phyloP scores from a whole-genome alignment of 1,284 basidiomycete species.

The Inonotus hispidus region DNA sequence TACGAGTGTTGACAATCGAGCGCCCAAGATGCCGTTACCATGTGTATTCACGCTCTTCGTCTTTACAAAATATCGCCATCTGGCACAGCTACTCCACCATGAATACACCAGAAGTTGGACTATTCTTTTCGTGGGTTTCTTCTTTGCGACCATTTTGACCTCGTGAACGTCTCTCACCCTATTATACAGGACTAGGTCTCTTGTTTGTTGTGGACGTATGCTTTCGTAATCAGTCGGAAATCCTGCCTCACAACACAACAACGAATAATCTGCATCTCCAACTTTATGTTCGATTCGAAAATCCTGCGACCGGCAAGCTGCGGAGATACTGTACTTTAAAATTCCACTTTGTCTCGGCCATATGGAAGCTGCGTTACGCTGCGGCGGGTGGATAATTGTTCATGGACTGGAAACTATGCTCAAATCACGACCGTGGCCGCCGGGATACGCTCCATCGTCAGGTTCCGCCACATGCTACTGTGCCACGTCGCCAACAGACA shows the following conservation, averaged over 20 bases:
- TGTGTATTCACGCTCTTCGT: too few relatives aligned
- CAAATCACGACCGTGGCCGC: not conserved
- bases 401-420: not conserved
- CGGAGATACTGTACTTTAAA: not conserved
- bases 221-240: too few relatives aligned
- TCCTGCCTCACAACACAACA: not conserved
- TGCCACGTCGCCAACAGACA: constrained; percentile 5
- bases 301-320: not conserved
- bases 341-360: not conserved
- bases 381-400: not conserved
- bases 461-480: not conserved
- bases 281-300: not conserved
- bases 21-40: too few relatives aligned
- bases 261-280: not conserved
- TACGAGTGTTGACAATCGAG: too few relatives aligned
- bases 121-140: too few relatives aligned
- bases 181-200: too few relatives aligned
- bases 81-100: too few relatives aligned
- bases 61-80: too few relatives aligned
- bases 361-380: not conserved
- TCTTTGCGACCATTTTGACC: too few relatives aligned
- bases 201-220: too few relatives aligned
- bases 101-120: too few relatives aligned
- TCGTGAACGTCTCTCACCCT: too few relatives aligned
- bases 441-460: not conserved